Evolutionary conservation across 192 early-diverging fungal species (phyloP).

Genomic region (Coemansia sp.): DNA sequence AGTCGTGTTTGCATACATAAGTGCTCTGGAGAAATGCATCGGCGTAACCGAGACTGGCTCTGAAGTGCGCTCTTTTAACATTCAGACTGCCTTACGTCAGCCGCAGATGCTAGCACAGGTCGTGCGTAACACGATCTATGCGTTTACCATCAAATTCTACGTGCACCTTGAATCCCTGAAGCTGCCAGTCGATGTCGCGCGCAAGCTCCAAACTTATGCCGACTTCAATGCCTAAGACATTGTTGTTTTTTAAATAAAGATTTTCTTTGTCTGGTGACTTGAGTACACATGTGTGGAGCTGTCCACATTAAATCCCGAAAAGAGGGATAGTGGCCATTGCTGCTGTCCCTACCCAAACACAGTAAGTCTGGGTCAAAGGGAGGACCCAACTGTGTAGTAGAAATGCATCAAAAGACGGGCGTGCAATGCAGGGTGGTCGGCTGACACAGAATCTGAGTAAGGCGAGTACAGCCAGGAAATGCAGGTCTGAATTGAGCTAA

Average conservation of each 20-base stretch:
- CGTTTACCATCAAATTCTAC: slow-evolving; percentile 41
- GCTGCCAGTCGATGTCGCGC: slow-evolving; percentile 29
- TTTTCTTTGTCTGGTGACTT: background rate
- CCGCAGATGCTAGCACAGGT: slow-evolving; percentile 48
- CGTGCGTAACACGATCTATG: slow-evolving; percentile 38
- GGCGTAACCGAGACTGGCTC: slow-evolving; percentile 8
- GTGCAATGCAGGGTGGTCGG: no score
- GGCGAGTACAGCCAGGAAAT: no score
- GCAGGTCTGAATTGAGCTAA: no score
- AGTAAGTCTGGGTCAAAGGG: no score
- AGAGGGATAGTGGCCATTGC: no score
- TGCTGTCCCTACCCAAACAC: no score
- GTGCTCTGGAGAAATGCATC: slow-evolving; percentile 31
- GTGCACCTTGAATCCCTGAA: slow-evolving; percentile 42
- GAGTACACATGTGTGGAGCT: background rate
- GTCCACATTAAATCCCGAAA: no score
- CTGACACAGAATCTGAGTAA: no score
- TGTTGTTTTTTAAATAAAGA: no score
- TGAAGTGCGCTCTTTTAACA: slow-evolving; percentile 10
- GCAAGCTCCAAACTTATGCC: slow-evolving; percentile 43
- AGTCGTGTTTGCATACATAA: slow-evolving; percentile 31
- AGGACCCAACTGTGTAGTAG: no score
- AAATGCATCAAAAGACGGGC: no score
- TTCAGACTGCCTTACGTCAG: slow-evolving; percentile 35
- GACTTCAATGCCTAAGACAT: slow-evolving; percentile 33